phyloP scores from a whole-genome alignment of 1,139 yeast genomes.

The Kodamaea anthophila region DNA sequence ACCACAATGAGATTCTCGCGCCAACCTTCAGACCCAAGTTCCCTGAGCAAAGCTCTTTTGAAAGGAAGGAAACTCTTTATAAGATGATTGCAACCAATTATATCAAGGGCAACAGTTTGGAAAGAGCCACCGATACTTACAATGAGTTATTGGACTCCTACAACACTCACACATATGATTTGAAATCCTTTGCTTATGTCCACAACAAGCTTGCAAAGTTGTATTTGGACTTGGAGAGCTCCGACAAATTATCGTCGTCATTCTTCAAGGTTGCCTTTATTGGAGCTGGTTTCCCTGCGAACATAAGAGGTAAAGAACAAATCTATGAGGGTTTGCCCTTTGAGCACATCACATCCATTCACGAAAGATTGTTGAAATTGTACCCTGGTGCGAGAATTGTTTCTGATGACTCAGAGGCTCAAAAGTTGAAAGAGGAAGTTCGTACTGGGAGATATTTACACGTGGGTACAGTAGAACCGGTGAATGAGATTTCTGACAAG shows the following conservation, averaged over 20 bases:
- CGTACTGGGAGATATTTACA: conserved; percentile 71
- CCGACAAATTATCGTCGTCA: conserved; percentile 71
- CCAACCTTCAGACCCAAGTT: conserved; percentile 60
- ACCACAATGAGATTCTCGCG: conserved; percentile 51
- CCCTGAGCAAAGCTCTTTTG: conserved; percentile 76
- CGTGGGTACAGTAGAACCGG: conserved; percentile 70
- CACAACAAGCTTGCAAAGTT: conserved; percentile 65
- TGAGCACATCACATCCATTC: conserved; percentile 81
- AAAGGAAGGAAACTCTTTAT: conserved; percentile 69
- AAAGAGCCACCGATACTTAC: conserved; percentile 37
- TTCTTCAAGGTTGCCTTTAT: conserved; percentile 75
- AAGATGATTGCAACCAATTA: conserved; percentile 70
- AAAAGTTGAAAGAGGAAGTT: conserved; percentile 38
- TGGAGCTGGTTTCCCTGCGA: conserved; percentile 80
- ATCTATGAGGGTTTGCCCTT: conserved; percentile 84
- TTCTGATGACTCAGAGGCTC: conserved; percentile 60
- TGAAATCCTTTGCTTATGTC: conserved; percentile 69
- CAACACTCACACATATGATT: conserved; percentile 67
- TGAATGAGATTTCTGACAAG: conserved; percentile 45
- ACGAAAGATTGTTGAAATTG: conserved; percentile 64
- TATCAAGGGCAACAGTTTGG: conserved; percentile 50
- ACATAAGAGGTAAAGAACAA: conserved; percentile 69
- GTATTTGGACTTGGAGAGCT: conserved; percentile 61
- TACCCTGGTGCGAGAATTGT: conserved; percentile 82
- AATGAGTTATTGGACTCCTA: conserved; percentile 75